Evolutionary conservation across 176 grass and related monocot genomes (phyloP).

Genomic region (Musa schizocarpa): DNA sequence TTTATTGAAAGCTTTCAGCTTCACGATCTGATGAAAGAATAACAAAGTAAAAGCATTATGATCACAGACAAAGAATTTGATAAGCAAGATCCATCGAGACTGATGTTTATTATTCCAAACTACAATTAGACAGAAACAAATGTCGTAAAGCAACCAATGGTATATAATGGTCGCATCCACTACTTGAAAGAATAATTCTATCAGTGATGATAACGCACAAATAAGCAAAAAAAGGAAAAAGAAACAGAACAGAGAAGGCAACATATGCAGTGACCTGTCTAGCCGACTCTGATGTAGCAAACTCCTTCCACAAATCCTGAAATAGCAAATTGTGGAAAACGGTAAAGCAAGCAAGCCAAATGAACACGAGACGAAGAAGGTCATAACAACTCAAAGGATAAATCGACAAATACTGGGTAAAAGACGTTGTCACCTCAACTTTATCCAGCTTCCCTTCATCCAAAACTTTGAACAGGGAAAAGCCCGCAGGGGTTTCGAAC

Average conservation of each 20-base stretch:
- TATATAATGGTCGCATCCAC: background rate
- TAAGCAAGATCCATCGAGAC: background rate
- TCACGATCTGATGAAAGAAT: conserved; percentile 54
- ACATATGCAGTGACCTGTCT: conserved; percentile 46
- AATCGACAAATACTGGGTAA: background rate
- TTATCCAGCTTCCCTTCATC: conserved; percentile 76
- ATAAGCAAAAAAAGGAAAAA: background rate
- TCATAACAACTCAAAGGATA: background rate
- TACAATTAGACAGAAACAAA: background rate
- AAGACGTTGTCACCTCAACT: conserved; percentile 44
- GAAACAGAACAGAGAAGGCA: background rate
- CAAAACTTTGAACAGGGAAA: conserved; percentile 88
- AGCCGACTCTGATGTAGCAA: conserved; percentile 48
- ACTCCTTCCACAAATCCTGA: conserved; percentile 75
- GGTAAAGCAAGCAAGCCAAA: background rate
- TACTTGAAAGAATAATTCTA: background rate
- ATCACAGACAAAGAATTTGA: background rate
- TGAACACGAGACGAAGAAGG: background rate
- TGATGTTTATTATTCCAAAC: background rate
- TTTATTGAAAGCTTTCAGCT: conserved; percentile 92
- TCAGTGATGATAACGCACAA: background rate
- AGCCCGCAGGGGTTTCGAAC: conserved; percentile 87
- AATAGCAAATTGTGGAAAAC: conserved; percentile 8
- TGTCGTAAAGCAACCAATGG: background rate
- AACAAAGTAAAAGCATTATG: background rate